Percentiles rank a stretch among this genome's conserved stretches.
These are phyloP conservation scores for Brassica rapa DNA, from an alignment of 345 rosid species.

Conservation along the genomic window DNA sequence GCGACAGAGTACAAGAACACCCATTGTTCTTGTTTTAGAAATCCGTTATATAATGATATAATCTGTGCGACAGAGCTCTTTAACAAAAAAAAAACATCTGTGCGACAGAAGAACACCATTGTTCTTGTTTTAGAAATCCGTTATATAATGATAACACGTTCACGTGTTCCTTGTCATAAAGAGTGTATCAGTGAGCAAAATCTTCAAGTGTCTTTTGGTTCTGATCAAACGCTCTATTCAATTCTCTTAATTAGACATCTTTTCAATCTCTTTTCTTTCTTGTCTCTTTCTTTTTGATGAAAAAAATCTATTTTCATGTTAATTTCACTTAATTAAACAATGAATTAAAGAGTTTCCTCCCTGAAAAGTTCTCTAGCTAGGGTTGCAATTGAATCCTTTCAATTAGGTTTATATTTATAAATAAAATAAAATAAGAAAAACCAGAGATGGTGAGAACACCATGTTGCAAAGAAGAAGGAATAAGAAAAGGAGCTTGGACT, in stretches of 20 bases:
- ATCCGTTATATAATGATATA: too few species aligned
- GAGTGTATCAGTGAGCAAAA: constrained; percentile 37
- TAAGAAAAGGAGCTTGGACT: constrained; percentile 53
- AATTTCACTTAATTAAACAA: neutral
- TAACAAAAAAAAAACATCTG: neutral
- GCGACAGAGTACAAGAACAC: neutral
- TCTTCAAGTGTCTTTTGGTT: constrained; percentile 11
- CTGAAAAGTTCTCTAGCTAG: constrained; percentile 8
- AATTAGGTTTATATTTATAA: neutral
- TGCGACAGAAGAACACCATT: neutral
- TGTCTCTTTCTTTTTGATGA: neutral
- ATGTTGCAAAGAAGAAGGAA: constrained; percentile 39
- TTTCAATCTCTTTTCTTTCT: neutral
- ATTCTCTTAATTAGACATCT: neutral
- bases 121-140: neutral
- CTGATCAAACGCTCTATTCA: too few species aligned
- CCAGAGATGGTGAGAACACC: constrained; percentile 44
- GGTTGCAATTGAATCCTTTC: neutral
- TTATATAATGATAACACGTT: constrained; percentile 14
- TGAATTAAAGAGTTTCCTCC: neutral
- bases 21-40: neutral
- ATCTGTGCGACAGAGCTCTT: too few species aligned
- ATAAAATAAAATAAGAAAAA: neutral
- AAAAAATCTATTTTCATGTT: neutral
- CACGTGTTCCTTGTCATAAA: constrained; percentile 25